These are phyloP conservation scores for Beauveria asiatica DNA, from an alignment of 2,329 filamentous ascomycete genomes.

Conservation along the genomic window DNA sequence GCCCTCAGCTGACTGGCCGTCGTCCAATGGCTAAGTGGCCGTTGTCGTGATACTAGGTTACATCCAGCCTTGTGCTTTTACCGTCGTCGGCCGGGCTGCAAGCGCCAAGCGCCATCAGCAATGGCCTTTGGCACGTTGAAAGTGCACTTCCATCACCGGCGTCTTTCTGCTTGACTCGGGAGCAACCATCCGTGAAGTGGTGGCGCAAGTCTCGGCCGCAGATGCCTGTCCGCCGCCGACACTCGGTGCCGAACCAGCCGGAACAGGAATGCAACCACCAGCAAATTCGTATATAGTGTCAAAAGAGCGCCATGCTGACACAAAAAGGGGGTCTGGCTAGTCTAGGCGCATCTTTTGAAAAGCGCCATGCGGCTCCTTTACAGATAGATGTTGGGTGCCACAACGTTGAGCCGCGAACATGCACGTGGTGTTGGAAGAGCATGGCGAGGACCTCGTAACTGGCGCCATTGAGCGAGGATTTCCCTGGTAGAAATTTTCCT, in stretches of 20 bases:
- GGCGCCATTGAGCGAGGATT: too few relatives aligned
- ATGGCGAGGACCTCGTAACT: too few relatives aligned
- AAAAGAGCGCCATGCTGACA: neutral
- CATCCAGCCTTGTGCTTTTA: neutral
- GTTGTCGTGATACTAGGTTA: slow-evolving; percentile 6
- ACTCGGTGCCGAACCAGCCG: neutral
- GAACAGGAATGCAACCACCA: neutral
- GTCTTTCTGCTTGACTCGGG: neutral
- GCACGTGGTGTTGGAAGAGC: too few relatives aligned
- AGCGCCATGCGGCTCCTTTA: neutral
- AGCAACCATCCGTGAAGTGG: neutral
- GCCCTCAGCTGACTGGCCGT: neutral
- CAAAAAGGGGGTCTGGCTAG: neutral
- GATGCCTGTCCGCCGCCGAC: neutral
- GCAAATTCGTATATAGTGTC: too few relatives aligned
- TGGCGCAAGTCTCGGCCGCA: neutral
- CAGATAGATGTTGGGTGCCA: neutral
- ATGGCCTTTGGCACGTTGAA: neutral
- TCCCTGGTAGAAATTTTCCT: too few relatives aligned
- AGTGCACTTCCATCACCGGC: neutral
- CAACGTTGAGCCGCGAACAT: neutral
- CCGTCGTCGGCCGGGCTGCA: neutral
- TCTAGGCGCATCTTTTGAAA: neutral
- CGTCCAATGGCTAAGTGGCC: neutral
- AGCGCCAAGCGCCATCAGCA: neutral